phyloP scores from a whole-genome alignment of 2,329 filamentous ascomycete genomes.

The Fusarium sublunatum region DNA sequence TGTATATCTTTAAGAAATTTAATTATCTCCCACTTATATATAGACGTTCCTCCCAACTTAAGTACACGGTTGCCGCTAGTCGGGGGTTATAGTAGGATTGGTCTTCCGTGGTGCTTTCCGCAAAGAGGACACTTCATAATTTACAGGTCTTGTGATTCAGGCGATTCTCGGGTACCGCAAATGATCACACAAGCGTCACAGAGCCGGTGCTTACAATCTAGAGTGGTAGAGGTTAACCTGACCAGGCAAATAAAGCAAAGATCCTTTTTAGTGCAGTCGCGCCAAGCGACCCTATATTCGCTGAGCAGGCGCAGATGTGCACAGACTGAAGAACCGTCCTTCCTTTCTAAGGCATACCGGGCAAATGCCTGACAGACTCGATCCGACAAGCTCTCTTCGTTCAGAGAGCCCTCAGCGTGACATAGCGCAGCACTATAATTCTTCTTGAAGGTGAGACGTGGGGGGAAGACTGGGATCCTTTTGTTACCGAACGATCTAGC shows the following conservation, averaged over 20 bases:
- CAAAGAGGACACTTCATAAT: conserved; percentile 1
- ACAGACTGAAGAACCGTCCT: background rate
- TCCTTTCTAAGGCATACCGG: background rate
- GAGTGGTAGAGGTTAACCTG: background rate
- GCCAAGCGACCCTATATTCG: background rate
- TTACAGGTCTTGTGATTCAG: background rate
- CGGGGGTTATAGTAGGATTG: background rate
- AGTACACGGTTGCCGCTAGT: background rate
- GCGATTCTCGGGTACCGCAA: background rate
- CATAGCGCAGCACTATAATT: background rate
- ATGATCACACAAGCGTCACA: conserved; percentile 7
- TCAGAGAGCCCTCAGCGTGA: background rate
- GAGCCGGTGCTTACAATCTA: conserved; percentile 3
- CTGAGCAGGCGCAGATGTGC: background rate
- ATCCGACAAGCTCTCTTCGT: background rate
- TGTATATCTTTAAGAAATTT: conserved; percentile 6
- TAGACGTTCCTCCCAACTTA: conserved; percentile 4
- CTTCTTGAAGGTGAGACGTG: background rate
- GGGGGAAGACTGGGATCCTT: conserved; percentile 1
- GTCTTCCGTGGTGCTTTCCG: background rate
- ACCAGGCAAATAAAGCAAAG: background rate
- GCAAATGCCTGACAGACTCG: background rate
- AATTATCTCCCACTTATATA: conserved; percentile 2
- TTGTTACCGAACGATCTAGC: too few relatives aligned
- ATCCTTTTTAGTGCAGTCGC: too few relatives aligned